These are phyloP conservation scores for Biscogniauxia mediterranea DNA, from an alignment of 2,329 filamentous ascomycete genomes.

Conservation along the genomic window DNA sequence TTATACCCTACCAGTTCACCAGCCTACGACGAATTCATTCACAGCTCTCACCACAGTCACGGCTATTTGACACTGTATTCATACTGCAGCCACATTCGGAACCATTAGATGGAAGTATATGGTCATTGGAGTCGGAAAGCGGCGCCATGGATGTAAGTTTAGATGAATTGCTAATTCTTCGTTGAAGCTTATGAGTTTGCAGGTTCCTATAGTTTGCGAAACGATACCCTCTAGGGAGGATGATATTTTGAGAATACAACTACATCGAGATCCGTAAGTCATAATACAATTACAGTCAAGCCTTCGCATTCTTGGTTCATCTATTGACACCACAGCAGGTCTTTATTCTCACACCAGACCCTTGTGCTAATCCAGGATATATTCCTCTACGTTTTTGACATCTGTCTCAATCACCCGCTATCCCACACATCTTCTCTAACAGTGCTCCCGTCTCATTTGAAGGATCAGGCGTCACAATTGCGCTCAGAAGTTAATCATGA, in stretches of 20 bases:
- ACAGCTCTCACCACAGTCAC: constrained; percentile 40
- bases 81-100: constrained; percentile 69
- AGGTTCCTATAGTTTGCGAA: constrained; percentile 74
- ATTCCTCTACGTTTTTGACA: constrained; percentile 27
- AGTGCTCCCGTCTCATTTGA: constrained; percentile 20
- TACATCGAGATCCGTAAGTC: constrained; percentile 60
- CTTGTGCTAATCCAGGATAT: constrained; percentile 27
- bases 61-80: constrained; percentile 77
- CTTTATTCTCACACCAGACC: constrained; percentile 21
- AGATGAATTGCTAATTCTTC: not conserved
- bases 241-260: constrained; percentile 54
- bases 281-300: not conserved
- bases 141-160: constrained; percentile 65
- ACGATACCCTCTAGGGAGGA: constrained; percentile 54
- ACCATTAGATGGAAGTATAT: constrained; percentile 53
- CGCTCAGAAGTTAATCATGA: constrained; percentile 13
- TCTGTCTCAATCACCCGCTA: constrained; percentile 30
- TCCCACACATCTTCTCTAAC: constrained; percentile 23
- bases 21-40: constrained; percentile 70
- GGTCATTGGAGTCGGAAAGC: constrained; percentile 55
- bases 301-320: not conserved
- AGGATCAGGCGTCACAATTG: constrained; percentile 20
- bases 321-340: constrained; percentile 22
- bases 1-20: constrained; percentile 70
- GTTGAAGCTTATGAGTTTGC: constrained; percentile 17